Percentiles rank a stretch among this genome's conserved stretches.
Evolutionary conservation across 805 yeast genomes (phyloP).

Genomic region (Hemisphaericaspora nanyangensis): DNA sequence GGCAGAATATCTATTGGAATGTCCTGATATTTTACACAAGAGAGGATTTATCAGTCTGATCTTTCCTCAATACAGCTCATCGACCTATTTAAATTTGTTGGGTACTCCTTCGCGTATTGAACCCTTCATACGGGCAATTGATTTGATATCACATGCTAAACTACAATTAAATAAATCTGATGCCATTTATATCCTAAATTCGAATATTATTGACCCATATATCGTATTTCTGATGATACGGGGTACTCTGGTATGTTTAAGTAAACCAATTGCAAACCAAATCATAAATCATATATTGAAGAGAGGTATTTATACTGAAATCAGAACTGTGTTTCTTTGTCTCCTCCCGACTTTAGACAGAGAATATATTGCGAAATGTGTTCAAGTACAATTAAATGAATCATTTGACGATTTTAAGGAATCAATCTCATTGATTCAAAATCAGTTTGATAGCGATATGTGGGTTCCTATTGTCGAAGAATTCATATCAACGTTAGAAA

Average conservation of each 20-base stretch:
- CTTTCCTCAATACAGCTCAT: conserved; percentile 1
- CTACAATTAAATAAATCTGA: conserved; percentile 3
- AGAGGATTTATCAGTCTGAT: conserved; percentile 7
- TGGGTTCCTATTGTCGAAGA: neutral
- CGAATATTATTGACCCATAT: conserved; percentile 1
- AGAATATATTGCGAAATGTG: neutral
- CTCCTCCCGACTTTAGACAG: neutral
- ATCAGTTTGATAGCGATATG: neutral
- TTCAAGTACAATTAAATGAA: neutral
- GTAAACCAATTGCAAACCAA: neutral
- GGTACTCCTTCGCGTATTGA: neutral
- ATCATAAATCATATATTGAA: neutral
- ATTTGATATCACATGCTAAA: neutral
- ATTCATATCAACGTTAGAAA: neutral
- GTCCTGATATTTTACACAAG: neutral
- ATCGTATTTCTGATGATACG: neutral
- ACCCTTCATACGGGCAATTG: neutral
- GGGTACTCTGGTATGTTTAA: neutral
- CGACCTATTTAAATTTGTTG: neutral
- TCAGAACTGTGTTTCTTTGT: neutral
- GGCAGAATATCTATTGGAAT: neutral
- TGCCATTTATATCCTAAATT: conserved; percentile 1
- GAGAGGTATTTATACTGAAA: neutral
- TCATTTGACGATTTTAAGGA: neutral
- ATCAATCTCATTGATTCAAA: neutral